Evolutionary conservation across 1,284 basidiomycete genomes (phyloP).

Genomic region (Ganoderma multipileum): DNA sequence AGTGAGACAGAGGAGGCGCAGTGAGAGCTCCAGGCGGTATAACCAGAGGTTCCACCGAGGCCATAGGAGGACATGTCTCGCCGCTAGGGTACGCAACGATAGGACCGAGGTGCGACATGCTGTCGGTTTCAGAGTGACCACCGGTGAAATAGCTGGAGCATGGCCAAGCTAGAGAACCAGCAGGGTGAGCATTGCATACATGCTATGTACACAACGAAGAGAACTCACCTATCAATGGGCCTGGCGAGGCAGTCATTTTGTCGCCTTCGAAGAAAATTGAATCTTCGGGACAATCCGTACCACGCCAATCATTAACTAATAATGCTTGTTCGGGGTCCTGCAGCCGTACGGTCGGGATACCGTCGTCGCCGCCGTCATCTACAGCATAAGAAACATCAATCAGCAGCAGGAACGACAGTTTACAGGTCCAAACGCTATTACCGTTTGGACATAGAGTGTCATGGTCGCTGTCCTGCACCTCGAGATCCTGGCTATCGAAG

Average conservation of each 20-base stretch:
- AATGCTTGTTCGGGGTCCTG: not conserved
- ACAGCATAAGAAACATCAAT: not conserved
- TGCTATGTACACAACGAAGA: not conserved
- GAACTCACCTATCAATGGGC: not conserved
- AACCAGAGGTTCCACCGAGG: not conserved
- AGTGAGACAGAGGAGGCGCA: not conserved
- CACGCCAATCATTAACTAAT: not conserved
- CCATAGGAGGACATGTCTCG: not conserved
- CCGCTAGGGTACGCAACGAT: not conserved
- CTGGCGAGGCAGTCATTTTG: not conserved
- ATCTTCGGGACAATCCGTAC: not conserved
- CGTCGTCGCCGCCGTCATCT: not conserved
- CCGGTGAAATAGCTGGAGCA: not conserved
- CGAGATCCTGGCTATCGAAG: constrained; percentile 2
- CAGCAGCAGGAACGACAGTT: not conserved
- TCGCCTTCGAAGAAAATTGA: not conserved
- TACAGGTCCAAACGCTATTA: not conserved
- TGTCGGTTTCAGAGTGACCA: not conserved
- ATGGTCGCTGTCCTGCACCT: not conserved
- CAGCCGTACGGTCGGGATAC: not conserved
- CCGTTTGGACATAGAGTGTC: not conserved
- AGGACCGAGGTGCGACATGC: not conserved
- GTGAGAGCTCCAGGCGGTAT: not conserved
- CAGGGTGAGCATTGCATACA: not conserved
- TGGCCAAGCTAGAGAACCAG: not conserved